Evolutionary conservation across 2,329 filamentous ascomycete genomes (phyloP), one percentile per base, ranked within the genome.

Genomic region (Pseudophaeomoniella oleicola): DNA sequence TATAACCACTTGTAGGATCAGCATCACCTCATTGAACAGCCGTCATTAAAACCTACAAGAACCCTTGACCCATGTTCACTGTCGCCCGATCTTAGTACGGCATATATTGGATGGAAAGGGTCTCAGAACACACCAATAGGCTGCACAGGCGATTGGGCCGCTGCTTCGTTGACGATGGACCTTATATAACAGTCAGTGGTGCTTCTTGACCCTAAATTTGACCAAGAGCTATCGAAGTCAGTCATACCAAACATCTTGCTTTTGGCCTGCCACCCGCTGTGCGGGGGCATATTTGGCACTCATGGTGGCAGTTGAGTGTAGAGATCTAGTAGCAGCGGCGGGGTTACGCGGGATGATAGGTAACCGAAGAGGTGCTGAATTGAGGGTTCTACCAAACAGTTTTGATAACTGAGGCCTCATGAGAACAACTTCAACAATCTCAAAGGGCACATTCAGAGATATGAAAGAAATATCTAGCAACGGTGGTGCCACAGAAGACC

Each of bases 81-180:
- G 17, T 34, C 22, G n/a, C 22, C 6, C n/a, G 6, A 27, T 27
- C 9, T 27, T n/a, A 27, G n/a, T 27, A 9, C 9, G 22, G 6
- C 9, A 27, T 27, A 27, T 27, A 27, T 6, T 27, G 6, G 22
- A n/a, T 27, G n/a, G 22, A 6, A 27, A 27, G 22, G 22, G 9
- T 9, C n/a, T n/a, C n/a, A n/a, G 6, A n/a, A 27, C 22, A 9
- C 22, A 27, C 22, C 71, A 41, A 78, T 75, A 35, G 75, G 75
- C 54, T 77, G 69, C 30, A 77, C 65, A 2, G 72, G 71, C 14
- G 72, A 76, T 32, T 70, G 69, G 10, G 72, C 70, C 3, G 75
- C 75, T 3, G 75, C 75, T 55, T 79, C 75, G 46, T 79, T 79
- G 53, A 79, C 70, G 45, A 79, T 78, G 13, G 72, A 71, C 71